These are phyloP conservation scores for Fusarium ambrosium DNA, from an alignment of 2,329 filamentous ascomycete species.

Conservation along the genomic window DNA sequence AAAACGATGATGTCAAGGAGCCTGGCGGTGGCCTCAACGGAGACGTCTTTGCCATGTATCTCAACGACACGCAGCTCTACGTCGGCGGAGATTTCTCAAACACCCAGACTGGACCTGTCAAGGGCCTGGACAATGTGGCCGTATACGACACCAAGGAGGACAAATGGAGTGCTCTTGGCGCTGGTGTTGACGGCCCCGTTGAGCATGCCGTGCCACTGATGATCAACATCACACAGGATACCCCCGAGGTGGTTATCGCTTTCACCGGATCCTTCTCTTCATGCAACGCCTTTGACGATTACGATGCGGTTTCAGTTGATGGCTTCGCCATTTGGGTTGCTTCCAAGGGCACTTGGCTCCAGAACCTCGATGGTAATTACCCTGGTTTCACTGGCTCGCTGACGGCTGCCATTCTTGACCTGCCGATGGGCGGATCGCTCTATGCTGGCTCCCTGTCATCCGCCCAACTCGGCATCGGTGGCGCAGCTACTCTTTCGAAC, in stretches of 20 bases:
- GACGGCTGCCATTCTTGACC: constrained; percentile 75
- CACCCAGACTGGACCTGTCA: constrained; percentile 71
- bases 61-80: constrained; percentile 77
- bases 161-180: constrained; percentile 83
- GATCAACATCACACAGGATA: constrained; percentile 80
- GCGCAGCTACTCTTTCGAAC: constrained; percentile 75
- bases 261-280: constrained; percentile 85
- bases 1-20: constrained; percentile 72
- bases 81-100: constrained; percentile 89
- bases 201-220: constrained; percentile 79
- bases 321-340: constrained; percentile 95
- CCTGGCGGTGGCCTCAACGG: constrained; percentile 83
- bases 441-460: constrained; percentile 89
- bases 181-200: constrained; percentile 86
- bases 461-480: constrained; percentile 78
- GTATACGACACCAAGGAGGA: constrained; percentile 78
- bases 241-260: constrained; percentile 80
- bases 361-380: constrained; percentile 77
- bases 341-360: constrained; percentile 86
- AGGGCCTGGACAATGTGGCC: constrained; percentile 82
- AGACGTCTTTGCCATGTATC: constrained; percentile 78
- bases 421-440: constrained; percentile 74
- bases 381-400: constrained; percentile 80
- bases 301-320: constrained; percentile 70
- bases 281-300: constrained; percentile 76